phyloP scores from a whole-genome alignment of 441 rosid species.

The Populus hybrid region DNA sequence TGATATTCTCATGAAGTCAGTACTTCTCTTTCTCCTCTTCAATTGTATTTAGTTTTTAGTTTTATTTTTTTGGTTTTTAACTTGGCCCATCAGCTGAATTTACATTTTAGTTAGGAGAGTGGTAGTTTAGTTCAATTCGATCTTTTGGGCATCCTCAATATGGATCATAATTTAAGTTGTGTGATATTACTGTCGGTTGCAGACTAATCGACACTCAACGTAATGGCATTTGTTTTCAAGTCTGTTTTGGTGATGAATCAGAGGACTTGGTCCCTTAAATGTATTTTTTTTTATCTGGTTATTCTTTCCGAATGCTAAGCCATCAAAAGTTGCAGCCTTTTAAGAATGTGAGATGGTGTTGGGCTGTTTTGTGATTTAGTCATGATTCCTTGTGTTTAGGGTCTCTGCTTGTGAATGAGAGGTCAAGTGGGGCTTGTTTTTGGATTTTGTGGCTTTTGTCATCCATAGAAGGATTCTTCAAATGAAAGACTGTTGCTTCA shows the following conservation, averaged over 20 bases:
- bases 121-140: not conserved
- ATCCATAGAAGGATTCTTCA: not conserved
- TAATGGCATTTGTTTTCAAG: not conserved
- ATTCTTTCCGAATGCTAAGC: too few species aligned
- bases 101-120: not conserved
- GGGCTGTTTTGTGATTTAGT: not conserved
- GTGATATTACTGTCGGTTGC: not conserved
- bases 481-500: not conserved
- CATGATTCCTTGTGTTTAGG: not conserved
- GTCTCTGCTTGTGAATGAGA: not conserved
- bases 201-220: not conserved
- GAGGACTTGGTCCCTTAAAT: not conserved
- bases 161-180: not conserved
- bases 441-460: not conserved
- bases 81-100: not conserved
- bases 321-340: not conserved
- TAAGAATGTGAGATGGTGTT: not conserved
- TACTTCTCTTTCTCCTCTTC: not conserved
- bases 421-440: not conserved
- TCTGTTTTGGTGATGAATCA: not conserved
- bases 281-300: not conserved
- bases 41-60: not conserved
- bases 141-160: not conserved
- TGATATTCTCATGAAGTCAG: slow-evolving; percentile 94
- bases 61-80: not conserved